A percentile compares a stretch with the other conserved stretches of the same genome.
phyloP scores from a whole-genome alignment of 805 yeast genomes.

The Candida dajiaensis region DNA sequence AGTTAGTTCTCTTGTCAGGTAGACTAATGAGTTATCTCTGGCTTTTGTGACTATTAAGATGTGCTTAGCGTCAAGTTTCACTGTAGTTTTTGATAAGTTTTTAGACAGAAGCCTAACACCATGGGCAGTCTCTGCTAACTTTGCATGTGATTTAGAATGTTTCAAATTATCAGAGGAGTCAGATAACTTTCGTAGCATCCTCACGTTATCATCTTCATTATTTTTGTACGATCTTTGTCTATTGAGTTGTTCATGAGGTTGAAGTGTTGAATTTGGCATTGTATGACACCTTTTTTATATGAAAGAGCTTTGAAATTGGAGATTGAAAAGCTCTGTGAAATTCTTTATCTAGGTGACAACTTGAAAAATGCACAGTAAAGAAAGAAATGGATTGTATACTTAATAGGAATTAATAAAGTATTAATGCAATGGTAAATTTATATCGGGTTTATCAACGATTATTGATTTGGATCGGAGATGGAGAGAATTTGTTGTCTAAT shows the following conservation, averaged over 20 bases:
- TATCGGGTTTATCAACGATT: too few relatives aligned
- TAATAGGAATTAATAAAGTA: too few relatives aligned
- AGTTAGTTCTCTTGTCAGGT: constrained; percentile 70
- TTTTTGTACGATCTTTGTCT: neutral
- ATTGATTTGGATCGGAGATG: too few relatives aligned
- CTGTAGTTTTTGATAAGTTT: constrained; percentile 62
- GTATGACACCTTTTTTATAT: too few relatives aligned
- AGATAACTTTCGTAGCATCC: constrained; percentile 20
- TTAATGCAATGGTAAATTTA: too few relatives aligned
- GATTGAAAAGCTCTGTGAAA: too few relatives aligned
- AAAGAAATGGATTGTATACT: too few relatives aligned
- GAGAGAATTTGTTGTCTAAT: too few relatives aligned
- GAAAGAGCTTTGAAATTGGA: neutral
- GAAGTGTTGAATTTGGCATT: neutral
- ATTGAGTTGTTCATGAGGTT: neutral
- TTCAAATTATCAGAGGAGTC: constrained; percentile 37
- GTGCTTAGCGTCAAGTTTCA: constrained; percentile 61
- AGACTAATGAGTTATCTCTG: constrained; percentile 71
- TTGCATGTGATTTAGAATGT: constrained; percentile 63
- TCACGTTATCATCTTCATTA: constrained; percentile 16
- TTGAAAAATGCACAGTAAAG: too few relatives aligned
- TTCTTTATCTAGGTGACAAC: too few relatives aligned
- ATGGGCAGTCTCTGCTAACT: constrained; percentile 74
- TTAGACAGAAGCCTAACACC: constrained; percentile 74
- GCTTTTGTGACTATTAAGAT: constrained; percentile 88